Evolutionary conservation across 805 yeast species (phyloP).

Genomic region (Schwanniomyces polymorphus): DNA sequence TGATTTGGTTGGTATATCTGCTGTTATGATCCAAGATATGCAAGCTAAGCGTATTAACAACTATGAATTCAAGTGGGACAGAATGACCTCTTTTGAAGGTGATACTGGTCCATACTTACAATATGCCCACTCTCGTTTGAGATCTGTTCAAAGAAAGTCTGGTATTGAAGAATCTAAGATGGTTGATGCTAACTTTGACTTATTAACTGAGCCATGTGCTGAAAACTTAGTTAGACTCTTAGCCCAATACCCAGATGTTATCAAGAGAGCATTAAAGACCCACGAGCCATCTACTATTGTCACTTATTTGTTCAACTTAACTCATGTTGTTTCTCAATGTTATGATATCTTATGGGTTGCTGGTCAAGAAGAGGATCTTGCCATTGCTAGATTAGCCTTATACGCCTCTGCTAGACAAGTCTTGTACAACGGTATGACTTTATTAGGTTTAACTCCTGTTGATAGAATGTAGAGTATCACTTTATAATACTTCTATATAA

Average conservation of each 20-base stretch:
- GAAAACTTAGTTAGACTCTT: conserved; percentile 69
- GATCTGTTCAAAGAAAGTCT: conserved; percentile 90
- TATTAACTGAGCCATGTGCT: conserved; percentile 73
- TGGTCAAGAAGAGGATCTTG: conserved; percentile 86
- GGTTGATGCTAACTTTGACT: conserved; percentile 52
- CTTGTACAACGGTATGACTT: conserved; percentile 81
- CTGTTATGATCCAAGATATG: conserved; percentile 99
- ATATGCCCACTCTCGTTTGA: conserved; percentile 95
- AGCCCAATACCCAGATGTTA: conserved; percentile 88
- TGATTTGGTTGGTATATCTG: conserved; percentile 92
- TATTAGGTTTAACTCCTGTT: conserved; percentile 95
- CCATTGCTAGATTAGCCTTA: conserved; percentile 88
- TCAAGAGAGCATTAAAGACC: conserved; percentile 79
- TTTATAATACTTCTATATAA: not conserved
- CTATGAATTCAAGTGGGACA: conserved; percentile 95
- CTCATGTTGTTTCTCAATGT: conserved; percentile 95
- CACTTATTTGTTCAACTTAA: conserved; percentile 85
- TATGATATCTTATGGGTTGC: conserved; percentile 96
- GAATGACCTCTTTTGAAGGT: conserved; percentile 98
- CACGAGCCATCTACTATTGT: conserved; percentile 93
- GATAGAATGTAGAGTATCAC: conserved; percentile 78
- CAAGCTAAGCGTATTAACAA: conserved; percentile 95
- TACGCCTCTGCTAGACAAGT: conserved; percentile 90
- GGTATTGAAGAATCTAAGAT: conserved; percentile 41
- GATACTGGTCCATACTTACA: conserved; percentile 99